Percentiles rank a stretch among this genome's conserved stretches.
phyloP scores from a whole-genome alignment of 345 rosid species.

The Lumnitzera littorea region DNA sequence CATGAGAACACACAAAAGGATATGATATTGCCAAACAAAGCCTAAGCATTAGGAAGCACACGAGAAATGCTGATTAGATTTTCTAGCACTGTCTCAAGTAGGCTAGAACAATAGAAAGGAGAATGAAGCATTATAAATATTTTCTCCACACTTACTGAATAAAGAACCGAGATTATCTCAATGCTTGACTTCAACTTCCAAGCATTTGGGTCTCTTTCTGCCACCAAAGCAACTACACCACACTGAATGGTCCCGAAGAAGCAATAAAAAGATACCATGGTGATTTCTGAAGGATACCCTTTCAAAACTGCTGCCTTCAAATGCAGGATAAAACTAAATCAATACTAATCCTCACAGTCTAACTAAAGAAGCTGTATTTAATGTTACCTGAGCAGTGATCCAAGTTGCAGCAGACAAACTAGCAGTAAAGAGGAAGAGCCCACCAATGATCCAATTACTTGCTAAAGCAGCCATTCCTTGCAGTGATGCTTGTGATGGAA shows the following conservation, averaged over 20 bases:
- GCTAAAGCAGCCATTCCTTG: background rate
- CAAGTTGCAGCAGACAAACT: conserved; percentile 24
- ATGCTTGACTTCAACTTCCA: conserved; percentile 34
- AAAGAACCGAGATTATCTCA: conserved; percentile 32
- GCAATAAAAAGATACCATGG: conserved; percentile 34
- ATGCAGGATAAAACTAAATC: background rate
- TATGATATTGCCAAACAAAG: conserved; percentile 34
- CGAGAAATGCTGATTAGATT: background rate
- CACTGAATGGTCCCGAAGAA: conserved; percentile 43
- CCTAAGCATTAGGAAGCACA: conserved; percentile 17
- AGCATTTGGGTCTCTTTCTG: conserved; percentile 36
- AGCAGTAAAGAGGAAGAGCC: conserved; percentile 29
- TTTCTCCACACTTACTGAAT: conserved; percentile 23
- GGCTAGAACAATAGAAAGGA: background rate
- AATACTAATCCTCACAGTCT: background rate
- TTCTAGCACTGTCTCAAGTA: background rate
- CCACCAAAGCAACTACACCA: conserved; percentile 29
- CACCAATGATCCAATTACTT: conserved; percentile 40
- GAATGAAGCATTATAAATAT: background rate
- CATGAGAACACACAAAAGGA: conserved; percentile 21
- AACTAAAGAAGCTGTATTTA: background rate
- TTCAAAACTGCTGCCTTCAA: conserved; percentile 43
- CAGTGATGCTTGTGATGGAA: conserved; percentile 6
- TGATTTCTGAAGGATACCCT: conserved; percentile 35
- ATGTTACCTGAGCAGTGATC: conserved; percentile 34